These are phyloP conservation scores for Cinchona pubescens DNA, from an alignment of 257 asterid genomes.

Conservation along the genomic window DNA sequence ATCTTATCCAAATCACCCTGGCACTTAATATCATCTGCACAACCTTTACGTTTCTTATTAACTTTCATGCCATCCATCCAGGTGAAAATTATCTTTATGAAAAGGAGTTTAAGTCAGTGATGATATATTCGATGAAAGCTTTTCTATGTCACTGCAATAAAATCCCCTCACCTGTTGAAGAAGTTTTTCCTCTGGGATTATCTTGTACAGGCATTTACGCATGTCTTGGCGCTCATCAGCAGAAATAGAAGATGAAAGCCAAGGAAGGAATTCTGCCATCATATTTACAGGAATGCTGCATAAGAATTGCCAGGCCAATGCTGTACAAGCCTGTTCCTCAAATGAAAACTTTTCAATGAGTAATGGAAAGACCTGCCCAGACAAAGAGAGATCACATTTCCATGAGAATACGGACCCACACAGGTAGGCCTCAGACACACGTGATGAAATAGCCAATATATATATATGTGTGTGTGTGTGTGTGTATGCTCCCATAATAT, in stretches of 20 bases:
- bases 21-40: slow-evolving; percentile 50
- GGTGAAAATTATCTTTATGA: slow-evolving; percentile 69
- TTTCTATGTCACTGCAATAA: slow-evolving; percentile 5
- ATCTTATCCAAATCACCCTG: no score
- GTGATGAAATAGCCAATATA: background rate
- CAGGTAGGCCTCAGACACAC: background rate
- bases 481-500: no score
- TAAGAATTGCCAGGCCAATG: slow-evolving; percentile 94
- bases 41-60: slow-evolving; percentile 72
- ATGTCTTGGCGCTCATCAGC: slow-evolving; percentile 80
- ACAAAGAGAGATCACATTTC: background rate
- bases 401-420: background rate
- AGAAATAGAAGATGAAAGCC: slow-evolving; percentile 90
- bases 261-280: slow-evolving; percentile 98
- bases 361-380: slow-evolving; percentile 75
- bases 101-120: slow-evolving; percentile 38
- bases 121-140: slow-evolving; percentile 19
- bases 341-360: slow-evolving; percentile 83
- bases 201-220: slow-evolving; percentile 80
- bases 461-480: no score
- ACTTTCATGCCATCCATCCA: slow-evolving; percentile 92
- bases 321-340: slow-evolving; percentile 97
- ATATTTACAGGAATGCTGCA: slow-evolving; percentile 97
- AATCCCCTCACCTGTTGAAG: slow-evolving; percentile 76
- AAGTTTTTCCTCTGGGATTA: slow-evolving; percentile 79